phyloP scores from a whole-genome alignment of 2,329 filamentous ascomycete genomes.

The Pseudopithomyces chartarum region DNA sequence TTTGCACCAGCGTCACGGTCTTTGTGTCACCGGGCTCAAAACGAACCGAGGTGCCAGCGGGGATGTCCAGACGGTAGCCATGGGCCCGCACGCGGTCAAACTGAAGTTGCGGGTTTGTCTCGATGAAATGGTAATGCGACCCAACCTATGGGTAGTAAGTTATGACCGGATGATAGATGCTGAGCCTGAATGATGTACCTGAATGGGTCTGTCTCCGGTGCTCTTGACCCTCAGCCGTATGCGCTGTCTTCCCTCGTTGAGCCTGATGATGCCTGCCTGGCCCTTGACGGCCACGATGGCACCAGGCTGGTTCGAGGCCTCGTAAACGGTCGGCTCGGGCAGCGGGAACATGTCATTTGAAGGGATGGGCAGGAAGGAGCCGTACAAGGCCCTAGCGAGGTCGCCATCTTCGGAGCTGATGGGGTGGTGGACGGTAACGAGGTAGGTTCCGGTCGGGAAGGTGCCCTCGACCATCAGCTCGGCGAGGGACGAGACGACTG shows the following conservation, averaged over 20 bases:
- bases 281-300: slow-evolving; percentile 75
- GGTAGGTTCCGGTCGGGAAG: slow-evolving; percentile 86
- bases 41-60: slow-evolving; percentile 87
- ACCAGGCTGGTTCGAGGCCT: slow-evolving; percentile 72
- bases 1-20: slow-evolving; percentile 88
- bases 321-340: slow-evolving; percentile 68
- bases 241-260: slow-evolving; percentile 77
- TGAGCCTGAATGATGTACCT: slow-evolving; percentile 58
- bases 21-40: slow-evolving; percentile 94
- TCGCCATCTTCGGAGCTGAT: slow-evolving; percentile 86
- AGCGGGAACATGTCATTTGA: slow-evolving; percentile 69
- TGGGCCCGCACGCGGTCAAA: slow-evolving; percentile 86
- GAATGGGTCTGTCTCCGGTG: slow-evolving; percentile 86
- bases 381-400: slow-evolving; percentile 84
- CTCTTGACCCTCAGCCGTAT: slow-evolving; percentile 79
- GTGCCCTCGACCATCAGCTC: slow-evolving; percentile 95
- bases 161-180: not conserved
- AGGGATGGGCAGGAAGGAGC: slow-evolving; percentile 86
- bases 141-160: slow-evolving; percentile 62
- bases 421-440: slow-evolving; percentile 92
- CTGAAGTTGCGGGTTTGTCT: slow-evolving; percentile 86
- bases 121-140: slow-evolving; percentile 95
- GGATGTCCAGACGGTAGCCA: slow-evolving; percentile 85
- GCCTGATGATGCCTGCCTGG: slow-evolving; percentile 63
- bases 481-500: slow-evolving; percentile 76